These are phyloP conservation scores for Aspergillus viridinutans DNA, from an alignment of 2,329 filamentous ascomycete genomes.

Conservation along the genomic window DNA sequence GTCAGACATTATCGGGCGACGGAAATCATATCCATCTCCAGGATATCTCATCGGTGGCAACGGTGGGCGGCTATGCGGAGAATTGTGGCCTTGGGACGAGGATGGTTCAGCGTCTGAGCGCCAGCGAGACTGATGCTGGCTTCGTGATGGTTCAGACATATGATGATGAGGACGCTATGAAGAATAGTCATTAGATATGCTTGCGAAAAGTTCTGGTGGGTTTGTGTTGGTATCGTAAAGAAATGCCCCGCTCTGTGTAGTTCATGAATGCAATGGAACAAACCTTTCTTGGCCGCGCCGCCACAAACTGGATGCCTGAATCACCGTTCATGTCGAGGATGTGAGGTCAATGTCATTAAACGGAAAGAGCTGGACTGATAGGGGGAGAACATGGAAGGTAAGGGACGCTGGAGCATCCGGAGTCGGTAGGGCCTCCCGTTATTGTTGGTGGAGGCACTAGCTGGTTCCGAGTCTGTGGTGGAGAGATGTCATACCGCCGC, in stretches of 20 bases:
- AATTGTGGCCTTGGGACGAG: conserved; percentile 15
- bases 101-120: conserved; percentile 22
- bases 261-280: conserved; percentile 9
- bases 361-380: background rate
- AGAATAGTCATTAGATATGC: background rate
- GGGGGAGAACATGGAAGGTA: background rate
- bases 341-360: background rate
- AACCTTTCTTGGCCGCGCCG: conserved; percentile 38
- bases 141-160: conserved; percentile 31
- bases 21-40: conserved; percentile 54
- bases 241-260: conserved; percentile 22
- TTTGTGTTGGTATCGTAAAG: conserved; percentile 1
- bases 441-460: conserved; percentile 14
- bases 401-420: background rate
- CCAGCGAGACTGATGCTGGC: conserved; percentile 23
- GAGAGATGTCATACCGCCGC: conserved; percentile 15
- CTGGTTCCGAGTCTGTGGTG: conserved; percentile 13
- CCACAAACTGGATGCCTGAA: conserved; percentile 33
- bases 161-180: conserved; percentile 32
- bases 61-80: conserved; percentile 20
- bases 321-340: conserved; percentile 34
- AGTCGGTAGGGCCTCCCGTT: conserved; percentile 5
- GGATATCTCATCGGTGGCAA: conserved; percentile 37
- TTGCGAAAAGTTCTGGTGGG: background rate
- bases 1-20: conserved; percentile 47